Evolutionary conservation across 2,329 filamentous ascomycete species (phyloP).

Genomic region (Sarocladiaceae sp.): DNA sequence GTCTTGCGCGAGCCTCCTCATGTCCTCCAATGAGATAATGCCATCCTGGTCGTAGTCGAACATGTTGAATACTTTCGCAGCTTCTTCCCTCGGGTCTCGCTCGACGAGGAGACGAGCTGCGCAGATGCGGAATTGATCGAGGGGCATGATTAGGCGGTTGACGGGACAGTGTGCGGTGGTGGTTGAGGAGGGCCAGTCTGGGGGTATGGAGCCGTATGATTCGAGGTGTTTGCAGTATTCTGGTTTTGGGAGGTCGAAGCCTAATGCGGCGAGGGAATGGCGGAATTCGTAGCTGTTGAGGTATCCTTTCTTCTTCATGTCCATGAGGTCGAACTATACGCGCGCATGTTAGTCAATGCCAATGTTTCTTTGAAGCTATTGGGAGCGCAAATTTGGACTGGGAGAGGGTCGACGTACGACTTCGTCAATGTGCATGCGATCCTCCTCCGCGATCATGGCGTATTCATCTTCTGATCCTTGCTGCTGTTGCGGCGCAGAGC

Average conservation of each 20-base stretch:
- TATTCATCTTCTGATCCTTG: slow-evolving; percentile 34
- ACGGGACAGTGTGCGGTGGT: slow-evolving; percentile 34
- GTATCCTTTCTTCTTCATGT: slow-evolving; percentile 88
- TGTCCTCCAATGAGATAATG: slow-evolving; percentile 81
- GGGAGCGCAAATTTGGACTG: background rate
- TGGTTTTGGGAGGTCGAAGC: slow-evolving; percentile 84
- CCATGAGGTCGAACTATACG: slow-evolving; percentile 83
- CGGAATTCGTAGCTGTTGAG: slow-evolving; percentile 99
- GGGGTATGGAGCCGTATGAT: slow-evolving; percentile 70
- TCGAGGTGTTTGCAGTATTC: slow-evolving; percentile 81
- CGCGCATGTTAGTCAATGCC: slow-evolving; percentile 15
- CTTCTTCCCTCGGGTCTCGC: slow-evolving; percentile 86
- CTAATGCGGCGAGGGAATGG: slow-evolving; percentile 91
- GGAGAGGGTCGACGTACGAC: slow-evolving; percentile 58
- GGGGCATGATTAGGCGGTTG: slow-evolving; percentile 46
- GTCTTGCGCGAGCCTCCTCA: slow-evolving; percentile 83
- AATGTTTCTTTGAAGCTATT: background rate
- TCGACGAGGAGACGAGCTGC: slow-evolving; percentile 76
- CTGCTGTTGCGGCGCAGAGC: slow-evolving; percentile 14
- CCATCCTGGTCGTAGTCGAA: slow-evolving; percentile 94
- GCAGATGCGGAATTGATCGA: slow-evolving; percentile 58
- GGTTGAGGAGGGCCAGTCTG: slow-evolving; percentile 43
- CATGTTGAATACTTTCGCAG: slow-evolving; percentile 82
- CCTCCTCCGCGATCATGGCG: slow-evolving; percentile 69
- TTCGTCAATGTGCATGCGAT: slow-evolving; percentile 89